Base-by-base conservation (phyloP, 1,139 yeast genomes). In the Geotrichum candidum region DNA sequence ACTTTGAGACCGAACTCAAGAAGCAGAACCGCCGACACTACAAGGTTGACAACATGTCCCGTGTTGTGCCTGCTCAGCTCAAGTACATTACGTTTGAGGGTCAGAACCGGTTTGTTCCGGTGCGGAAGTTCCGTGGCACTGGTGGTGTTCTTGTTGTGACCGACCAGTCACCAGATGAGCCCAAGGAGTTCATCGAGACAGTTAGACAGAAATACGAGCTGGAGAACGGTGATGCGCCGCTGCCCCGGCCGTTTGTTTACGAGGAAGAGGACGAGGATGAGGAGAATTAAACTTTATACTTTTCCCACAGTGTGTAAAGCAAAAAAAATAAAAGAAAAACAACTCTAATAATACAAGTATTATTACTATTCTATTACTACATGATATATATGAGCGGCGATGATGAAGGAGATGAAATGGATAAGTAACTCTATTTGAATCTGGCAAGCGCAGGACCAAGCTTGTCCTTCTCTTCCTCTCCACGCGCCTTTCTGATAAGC, bases 51-150 rank as follows among this genome's bases (percentile, higher is more conserved):
- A 94, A 94, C 74, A 80, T 92, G 82, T 82, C 95, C 18, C 84
- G 99, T 70, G 96, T 94, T 1, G 80, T 95, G 65, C 98, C 98
- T n/a, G 83, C 86, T 54, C 99, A 95, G 77, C 80, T 92, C 63
- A 87, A 86, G 74, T 90, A 86, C 76, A 84, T 94, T 58, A 82
- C 96, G 2, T 91, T 94, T 73, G 78, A 82, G 56, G 86, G 86
- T 71, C 87, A 85, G 66, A 88, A 84, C 60, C 83, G 97, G 70
- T 94, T 87, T 74, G 82, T 81, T 46, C 98, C 99, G 6, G 87
- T 91, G 22, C 86, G 96, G 72, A 87, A 85, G 70, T 86, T 86
- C 73, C 85, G 84, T 72, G 92, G 94, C 33, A 81, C 84, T 61
- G 85, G 88, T 59, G 97, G 98, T 59, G 89, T 94, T 56, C 83